Base-by-base conservation (phyloP, 208 protist genomes). In the Acanthamoeba sp. region DNA sequence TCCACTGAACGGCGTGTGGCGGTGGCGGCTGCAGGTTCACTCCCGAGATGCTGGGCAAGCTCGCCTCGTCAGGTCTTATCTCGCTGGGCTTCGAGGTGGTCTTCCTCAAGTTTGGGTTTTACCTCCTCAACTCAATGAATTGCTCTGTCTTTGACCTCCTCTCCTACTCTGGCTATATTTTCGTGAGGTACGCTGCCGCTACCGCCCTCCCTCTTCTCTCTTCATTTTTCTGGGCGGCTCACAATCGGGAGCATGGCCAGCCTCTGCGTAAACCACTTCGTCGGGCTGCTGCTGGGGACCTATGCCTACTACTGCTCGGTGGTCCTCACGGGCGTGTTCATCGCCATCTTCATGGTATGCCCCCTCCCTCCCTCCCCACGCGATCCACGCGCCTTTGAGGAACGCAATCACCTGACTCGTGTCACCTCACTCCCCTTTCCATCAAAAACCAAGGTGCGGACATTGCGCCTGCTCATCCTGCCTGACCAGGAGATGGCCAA, bases 21-120 rank as follows among this genome's bases (percentile, higher is more conserved):
- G 48, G 6, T 16, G 16, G 16, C 16, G 48, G 16, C 36, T 12
- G 29, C 6, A 76, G 78, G 50, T 98, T 98, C 92, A 97, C 94
- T n/a, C 97, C 97, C 22, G 97, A 98, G 82, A 50, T 97, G 22
- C 66, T 98, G 10, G 96, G 95, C n/a, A 59, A 80, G 27, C 94
- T 94, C 1, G 96, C 94, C 16, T 96, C 88, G 14, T 95, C 69
- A 18, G 97, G 96, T 45, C 82, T 98, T 14, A 84, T 93, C 78
- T 45, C 95, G 80, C 71, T 97, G 90, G 34, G 95, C 32, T 34
- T 97, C n/a, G 97, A 98, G 84, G 93, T 98, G 22, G 55, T 94
- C 4, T 38, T 97, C 27, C 94, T 96, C n/a, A 96, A 94, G 82
- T 57, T 95, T n/a, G 92, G 84, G 27, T 95, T 95, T 82, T 96